phyloP scores from a whole-genome alignment of 805 yeast species.

The Spathaspora sp. region DNA sequence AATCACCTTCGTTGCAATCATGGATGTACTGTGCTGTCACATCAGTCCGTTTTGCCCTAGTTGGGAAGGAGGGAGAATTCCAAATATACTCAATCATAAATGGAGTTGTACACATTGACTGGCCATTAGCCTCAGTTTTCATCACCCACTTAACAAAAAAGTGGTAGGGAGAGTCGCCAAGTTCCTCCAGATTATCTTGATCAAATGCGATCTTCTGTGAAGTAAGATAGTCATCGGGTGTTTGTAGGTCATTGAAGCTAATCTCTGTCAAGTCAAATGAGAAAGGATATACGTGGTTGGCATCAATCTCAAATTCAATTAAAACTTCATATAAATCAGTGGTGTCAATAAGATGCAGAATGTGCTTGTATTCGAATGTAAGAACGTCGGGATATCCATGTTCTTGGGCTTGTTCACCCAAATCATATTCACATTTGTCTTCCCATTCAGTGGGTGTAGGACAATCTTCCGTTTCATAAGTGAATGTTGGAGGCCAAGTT shows the following conservation, averaged over 20 bases:
- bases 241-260: neutral
- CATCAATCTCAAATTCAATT: neutral
- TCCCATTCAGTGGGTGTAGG: neutral
- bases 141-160: constrained; percentile 1
- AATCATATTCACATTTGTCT: neutral
- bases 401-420: neutral
- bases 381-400: neutral
- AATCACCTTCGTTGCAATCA: neutral
- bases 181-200: neutral
- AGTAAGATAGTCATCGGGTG: neutral
- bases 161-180: neutral
- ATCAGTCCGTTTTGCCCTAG: neutral
- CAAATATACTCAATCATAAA: neutral
- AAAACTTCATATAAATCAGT: neutral
- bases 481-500: neutral
- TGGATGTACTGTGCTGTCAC: neutral
- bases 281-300: neutral
- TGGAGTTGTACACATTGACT: neutral
- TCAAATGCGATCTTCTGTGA: neutral
- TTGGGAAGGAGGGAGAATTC: neutral
- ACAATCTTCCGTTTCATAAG: neutral
- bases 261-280: neutral
- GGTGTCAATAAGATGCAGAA: neutral
- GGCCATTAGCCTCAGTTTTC: neutral
- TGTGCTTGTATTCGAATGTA: neutral